These are phyloP conservation scores for Leptographium wingfieldii DNA, from an alignment of 2,329 filamentous ascomycete genomes.

Conservation along the genomic window DNA sequence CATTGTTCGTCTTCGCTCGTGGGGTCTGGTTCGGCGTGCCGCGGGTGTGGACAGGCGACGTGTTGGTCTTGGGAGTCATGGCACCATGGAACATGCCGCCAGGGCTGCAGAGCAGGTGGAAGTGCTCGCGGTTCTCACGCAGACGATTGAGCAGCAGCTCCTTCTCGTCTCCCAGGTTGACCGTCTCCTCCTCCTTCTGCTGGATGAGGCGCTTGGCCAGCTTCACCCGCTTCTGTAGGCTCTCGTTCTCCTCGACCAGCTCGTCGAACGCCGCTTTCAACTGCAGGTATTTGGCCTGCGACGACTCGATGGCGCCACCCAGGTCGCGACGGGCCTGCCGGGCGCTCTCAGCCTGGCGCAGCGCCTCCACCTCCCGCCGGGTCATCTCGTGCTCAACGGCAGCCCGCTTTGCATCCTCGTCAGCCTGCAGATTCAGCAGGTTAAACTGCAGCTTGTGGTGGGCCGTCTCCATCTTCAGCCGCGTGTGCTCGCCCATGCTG, in stretches of 20 bases:
- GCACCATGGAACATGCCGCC: conserved; percentile 54
- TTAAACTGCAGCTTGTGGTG: conserved; percentile 88
- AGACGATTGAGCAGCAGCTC: conserved; percentile 70
- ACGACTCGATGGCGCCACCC: conserved; percentile 32
- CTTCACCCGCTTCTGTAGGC: conserved; percentile 51
- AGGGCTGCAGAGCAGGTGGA: conserved; percentile 65
- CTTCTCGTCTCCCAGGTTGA: conserved; percentile 61
- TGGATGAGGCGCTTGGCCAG: conserved; percentile 68
- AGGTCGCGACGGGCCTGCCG: conserved; percentile 45
- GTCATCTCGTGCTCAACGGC: conserved; percentile 87
- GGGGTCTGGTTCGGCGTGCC: conserved; percentile 40
- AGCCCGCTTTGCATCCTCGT: conserved; percentile 74
- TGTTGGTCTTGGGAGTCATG: conserved; percentile 39
- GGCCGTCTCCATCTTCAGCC: conserved; percentile 67
- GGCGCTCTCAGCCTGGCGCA: conserved; percentile 61
- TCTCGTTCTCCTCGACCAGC: conserved; percentile 52
- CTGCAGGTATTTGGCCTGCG: conserved; percentile 43
- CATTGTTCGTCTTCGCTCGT: conserved; percentile 25
- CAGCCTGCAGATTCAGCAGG: conserved; percentile 70
- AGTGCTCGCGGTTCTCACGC: conserved; percentile 77
- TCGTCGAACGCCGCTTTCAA: conserved; percentile 55
- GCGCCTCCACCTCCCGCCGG: conserved; percentile 73
- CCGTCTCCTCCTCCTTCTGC: conserved; percentile 62
- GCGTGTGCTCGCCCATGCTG: conserved; percentile 42
- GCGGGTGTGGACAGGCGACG: conserved; percentile 33